phyloP scores from a whole-genome alignment of 805 yeast genomes.

The Torulaspora microellipsoides region DNA sequence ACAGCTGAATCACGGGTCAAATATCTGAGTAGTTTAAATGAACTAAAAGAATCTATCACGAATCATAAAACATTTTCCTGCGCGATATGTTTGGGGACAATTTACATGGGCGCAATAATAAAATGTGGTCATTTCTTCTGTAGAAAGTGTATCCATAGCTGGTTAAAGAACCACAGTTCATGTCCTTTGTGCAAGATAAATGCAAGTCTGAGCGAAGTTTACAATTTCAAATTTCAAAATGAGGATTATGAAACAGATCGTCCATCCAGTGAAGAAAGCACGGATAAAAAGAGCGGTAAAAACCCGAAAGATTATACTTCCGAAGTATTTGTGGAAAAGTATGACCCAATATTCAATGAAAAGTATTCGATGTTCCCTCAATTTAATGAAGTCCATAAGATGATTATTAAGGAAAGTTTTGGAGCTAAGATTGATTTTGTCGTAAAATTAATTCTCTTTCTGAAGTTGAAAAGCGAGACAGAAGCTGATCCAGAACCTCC shows the following conservation, averaged over 20 bases:
- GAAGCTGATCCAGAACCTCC: constrained; percentile 37
- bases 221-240: constrained; percentile 55
- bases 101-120: constrained; percentile 72
- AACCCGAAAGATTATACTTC: neutral
- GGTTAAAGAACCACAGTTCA: constrained; percentile 53
- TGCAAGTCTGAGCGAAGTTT: constrained; percentile 49
- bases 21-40: constrained; percentile 45
- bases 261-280: neutral
- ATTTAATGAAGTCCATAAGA: constrained; percentile 44
- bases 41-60: constrained; percentile 24
- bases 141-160: constrained; percentile 66
- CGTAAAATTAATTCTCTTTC: constrained; percentile 62
- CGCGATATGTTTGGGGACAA: constrained; percentile 69
- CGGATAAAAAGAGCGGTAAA: constrained; percentile 3
- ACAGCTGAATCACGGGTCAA: constrained; percentile 40
- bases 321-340: neutral
- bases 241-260: constrained; percentile 7
- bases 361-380: constrained; percentile 24
- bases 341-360: constrained; percentile 16
- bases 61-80: constrained; percentile 45
- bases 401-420: constrained; percentile 46
- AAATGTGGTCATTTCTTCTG: constrained; percentile 94
- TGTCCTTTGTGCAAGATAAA: constrained; percentile 82
- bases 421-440: constrained; percentile 88
- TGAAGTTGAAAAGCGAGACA: constrained; percentile 47